Evolutionary conservation across 306 rosid species (phyloP), one percentile per base, ranked within the genome.

Genomic region (Prosopis cineraria): DNA sequence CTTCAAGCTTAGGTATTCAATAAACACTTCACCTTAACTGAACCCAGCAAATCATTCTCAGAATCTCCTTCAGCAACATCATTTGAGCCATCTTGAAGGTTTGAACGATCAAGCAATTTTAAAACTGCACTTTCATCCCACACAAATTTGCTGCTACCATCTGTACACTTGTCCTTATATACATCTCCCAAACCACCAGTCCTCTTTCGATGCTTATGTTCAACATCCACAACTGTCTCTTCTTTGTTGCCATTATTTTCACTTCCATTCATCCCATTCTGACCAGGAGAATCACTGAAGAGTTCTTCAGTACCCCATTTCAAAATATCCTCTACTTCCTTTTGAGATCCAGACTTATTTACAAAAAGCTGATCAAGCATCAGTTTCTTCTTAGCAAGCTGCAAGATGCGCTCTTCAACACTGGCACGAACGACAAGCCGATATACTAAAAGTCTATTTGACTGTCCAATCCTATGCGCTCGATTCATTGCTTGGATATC

Each of bases 401-500:
- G 98, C 97, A 96, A 91, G 83, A 96, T 96, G 52, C 99, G 98
- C 85, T 96, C 99, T 90, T 96, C 99, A 47, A 96, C 99, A 45
- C 99, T 96, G 62, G 99, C 99, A 78, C 97, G 98, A 79, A 96
- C 99, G 71, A 96, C 98, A 76, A 96, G 99, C 76, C 99, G 90
- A 81, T 96, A 96, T 37, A 96, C 99, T 86, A 96, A 74, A 77
- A 96, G 99, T 79, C 98, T 93, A 13, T 96, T 96, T 74, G 99
- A 96, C 79, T 96, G 99, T 69, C 99, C 99, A 84, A 96, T 96
- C 82, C 99, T 94, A 84, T 96, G 99, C 48, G 99, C 99, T 41
- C 99, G 96, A 83, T 96, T 96, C 99, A 96, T 96, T 72, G 99
- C 99, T 84, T 96, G 99, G 83, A 96, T 96, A 87, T 96, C 99